Percentiles rank a stretch among this genome's conserved stretches.
These are phyloP conservation scores for Globisporangium middletonii DNA, from an alignment of 352 stramenopile species.

Conservation along the genomic window DNA sequence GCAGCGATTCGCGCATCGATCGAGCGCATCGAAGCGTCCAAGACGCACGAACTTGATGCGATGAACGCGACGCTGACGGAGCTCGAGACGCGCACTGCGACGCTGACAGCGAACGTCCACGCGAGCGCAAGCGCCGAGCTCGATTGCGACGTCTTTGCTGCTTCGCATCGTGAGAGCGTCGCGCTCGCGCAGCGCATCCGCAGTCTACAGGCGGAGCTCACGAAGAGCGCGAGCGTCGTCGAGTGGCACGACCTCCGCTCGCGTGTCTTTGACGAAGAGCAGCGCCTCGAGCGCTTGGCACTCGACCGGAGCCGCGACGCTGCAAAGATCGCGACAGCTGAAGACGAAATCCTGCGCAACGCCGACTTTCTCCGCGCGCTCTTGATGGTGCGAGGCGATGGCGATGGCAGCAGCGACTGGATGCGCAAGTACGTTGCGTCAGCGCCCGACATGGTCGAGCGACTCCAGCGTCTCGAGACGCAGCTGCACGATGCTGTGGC, in stretches of 20 bases:
- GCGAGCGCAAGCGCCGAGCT: conserved; percentile 1
- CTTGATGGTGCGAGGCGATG: conserved; percentile 17
- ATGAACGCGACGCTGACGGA: conserved; percentile 28
- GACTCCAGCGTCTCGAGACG: conserved; percentile 35
- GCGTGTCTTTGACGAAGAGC: conserved; percentile 37
- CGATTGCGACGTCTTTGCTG: conserved; percentile 32
- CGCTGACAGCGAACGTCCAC: background rate
- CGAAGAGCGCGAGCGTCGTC: conserved; percentile 44
- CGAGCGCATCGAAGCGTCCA: conserved; percentile 28
- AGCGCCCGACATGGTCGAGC: conserved; percentile 41
- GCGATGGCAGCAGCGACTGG: conserved; percentile 11
- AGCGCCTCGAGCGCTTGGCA: conserved; percentile 28
- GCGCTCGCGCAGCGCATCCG: conserved; percentile 38
- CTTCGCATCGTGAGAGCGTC: conserved; percentile 41
- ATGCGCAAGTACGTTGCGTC: conserved; percentile 45
- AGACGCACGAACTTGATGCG: conserved; percentile 33
- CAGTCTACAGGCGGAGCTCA: conserved; percentile 46
- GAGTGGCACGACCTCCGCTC: conserved; percentile 51
- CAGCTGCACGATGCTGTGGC: conserved; percentile 29
- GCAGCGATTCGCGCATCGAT: conserved; percentile 38
- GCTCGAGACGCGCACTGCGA: conserved; percentile 20
- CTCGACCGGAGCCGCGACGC: conserved; percentile 29
- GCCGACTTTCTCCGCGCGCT: conserved; percentile 54
- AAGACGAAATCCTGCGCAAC: conserved; percentile 57
- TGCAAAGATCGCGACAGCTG: conserved; percentile 29